These are phyloP conservation scores for Coniochaeta sp. DNA, from an alignment of 2,329 filamentous ascomycete genomes.

Conservation along the genomic window DNA sequence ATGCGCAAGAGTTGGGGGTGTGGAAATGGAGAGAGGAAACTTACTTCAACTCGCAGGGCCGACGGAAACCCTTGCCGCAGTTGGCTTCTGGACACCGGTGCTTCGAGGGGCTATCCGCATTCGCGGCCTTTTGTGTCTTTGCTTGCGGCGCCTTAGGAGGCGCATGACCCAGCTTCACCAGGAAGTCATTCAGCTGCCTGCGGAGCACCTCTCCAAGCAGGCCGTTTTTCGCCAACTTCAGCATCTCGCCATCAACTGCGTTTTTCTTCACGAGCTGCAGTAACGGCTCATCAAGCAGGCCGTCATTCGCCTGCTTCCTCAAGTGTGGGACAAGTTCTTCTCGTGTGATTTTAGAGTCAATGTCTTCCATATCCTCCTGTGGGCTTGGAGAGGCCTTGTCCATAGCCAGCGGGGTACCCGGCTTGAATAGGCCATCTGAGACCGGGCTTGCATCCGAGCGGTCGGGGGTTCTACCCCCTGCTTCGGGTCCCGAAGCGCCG, in stretches of 20 bases:
- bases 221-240: no score
- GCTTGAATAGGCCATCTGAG: neutral
- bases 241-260: no score
- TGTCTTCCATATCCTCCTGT: neutral
- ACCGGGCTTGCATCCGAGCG: neutral
- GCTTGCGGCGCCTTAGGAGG: neutral
- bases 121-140: neutral
- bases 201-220: no score
- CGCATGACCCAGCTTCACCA: neutral
- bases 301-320: no score
- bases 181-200: neutral
- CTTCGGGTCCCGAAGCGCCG: neutral
- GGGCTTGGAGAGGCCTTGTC: neutral
- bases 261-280: no score
- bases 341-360: neutral
- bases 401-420: neutral
- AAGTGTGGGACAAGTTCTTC: neutral
- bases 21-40: slow-evolving; percentile 11
- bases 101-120: no score
- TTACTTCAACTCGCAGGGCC: slow-evolving; percentile 53
- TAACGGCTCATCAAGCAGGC: no score
- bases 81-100: neutral
- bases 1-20: neutral
- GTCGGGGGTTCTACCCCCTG: neutral
- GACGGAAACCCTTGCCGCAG: slow-evolving; percentile 36